Conservation (phyloP, 2,329 filamentous ascomycete genomes). For the Sclerotinia nivalis region DNA sequence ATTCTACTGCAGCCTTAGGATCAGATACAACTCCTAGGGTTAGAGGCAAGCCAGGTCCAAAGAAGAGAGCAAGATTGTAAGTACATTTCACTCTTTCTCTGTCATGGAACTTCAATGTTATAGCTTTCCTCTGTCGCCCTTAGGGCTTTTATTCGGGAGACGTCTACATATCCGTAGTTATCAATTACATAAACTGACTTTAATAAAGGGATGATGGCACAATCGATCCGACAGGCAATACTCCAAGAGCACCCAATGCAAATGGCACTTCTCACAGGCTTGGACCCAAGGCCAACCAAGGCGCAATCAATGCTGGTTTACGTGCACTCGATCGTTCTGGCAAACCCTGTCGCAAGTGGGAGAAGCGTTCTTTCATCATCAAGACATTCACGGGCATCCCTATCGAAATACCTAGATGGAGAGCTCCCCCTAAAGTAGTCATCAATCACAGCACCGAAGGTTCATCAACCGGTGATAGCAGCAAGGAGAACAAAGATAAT, state of each 20-base stretch:
- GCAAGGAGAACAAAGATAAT: constrained; percentile 67
- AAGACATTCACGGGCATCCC: constrained; percentile 89
- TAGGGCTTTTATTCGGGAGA: not conserved
- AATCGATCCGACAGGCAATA: constrained; percentile 55
- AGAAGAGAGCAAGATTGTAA: constrained; percentile 94
- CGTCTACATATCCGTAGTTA: not conserved
- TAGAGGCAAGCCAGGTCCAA: constrained; percentile 86
- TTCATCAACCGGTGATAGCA: constrained; percentile 51
- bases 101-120: not conserved
- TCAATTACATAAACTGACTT: constrained; percentile 39
- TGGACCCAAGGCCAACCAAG: constrained; percentile 93
- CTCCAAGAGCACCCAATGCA: constrained; percentile 44
- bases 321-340: constrained; percentile 91
- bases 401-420: constrained; percentile 84
- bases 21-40: constrained; percentile 66
- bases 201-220: constrained; percentile 60
- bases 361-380: constrained; percentile 75
- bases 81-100: constrained; percentile 45
- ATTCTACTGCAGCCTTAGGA: constrained; percentile 61
- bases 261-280: constrained; percentile 67
- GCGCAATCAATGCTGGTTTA: constrained; percentile 94
- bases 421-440: constrained; percentile 62
- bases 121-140: not conserved
- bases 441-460: constrained; percentile 50
- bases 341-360: constrained; percentile 90